phyloP scores from a whole-genome alignment of 2,329 filamentous ascomycete genomes.

The Xylaria sp. region DNA sequence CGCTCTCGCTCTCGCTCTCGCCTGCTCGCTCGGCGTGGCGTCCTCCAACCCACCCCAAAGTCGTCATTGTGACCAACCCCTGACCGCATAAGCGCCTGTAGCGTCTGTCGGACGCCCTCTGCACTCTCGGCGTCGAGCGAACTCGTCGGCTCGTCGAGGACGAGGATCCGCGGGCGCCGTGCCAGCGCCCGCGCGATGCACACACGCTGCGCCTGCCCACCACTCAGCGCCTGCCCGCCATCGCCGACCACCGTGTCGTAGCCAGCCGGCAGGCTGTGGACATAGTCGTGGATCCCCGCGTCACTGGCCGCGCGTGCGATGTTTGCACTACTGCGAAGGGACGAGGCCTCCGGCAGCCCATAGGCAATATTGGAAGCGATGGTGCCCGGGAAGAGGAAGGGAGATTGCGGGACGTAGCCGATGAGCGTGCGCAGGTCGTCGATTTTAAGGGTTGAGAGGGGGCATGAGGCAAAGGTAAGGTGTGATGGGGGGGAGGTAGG shows the following conservation, averaged over 20 bases:
- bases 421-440: slow-evolving; percentile 61
- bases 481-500: slow-evolving; percentile 39
- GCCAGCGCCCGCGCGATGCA: slow-evolving; percentile 80
- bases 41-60: too few species aligned
- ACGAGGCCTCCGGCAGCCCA: slow-evolving; percentile 62
- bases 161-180: slow-evolving; percentile 69
- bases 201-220: slow-evolving; percentile 81
- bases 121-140: slow-evolving; percentile 74
- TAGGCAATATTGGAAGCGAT: slow-evolving; percentile 84
- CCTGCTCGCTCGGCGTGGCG: too few species aligned
- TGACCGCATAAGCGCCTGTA: slow-evolving; percentile 54
- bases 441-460: slow-evolving; percentile 63
- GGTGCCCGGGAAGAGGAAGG: slow-evolving; percentile 76
- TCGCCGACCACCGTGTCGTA: slow-evolving; percentile 78
- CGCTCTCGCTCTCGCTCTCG: neutral
- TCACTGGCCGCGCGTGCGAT: slow-evolving; percentile 56
- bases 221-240: slow-evolving; percentile 72
- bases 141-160: slow-evolving; percentile 87
- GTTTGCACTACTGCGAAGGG: slow-evolving; percentile 48
- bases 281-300: slow-evolving; percentile 76
- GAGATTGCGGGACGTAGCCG: slow-evolving; percentile 70
- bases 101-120: slow-evolving; percentile 63
- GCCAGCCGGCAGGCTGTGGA: slow-evolving; percentile 68
- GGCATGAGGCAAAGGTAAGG: slow-evolving; percentile 60
- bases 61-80: too few species aligned